These are phyloP conservation scores for Saccharomycopsis microspora DNA, from an alignment of 805 yeast species.

Conservation along the genomic window DNA sequence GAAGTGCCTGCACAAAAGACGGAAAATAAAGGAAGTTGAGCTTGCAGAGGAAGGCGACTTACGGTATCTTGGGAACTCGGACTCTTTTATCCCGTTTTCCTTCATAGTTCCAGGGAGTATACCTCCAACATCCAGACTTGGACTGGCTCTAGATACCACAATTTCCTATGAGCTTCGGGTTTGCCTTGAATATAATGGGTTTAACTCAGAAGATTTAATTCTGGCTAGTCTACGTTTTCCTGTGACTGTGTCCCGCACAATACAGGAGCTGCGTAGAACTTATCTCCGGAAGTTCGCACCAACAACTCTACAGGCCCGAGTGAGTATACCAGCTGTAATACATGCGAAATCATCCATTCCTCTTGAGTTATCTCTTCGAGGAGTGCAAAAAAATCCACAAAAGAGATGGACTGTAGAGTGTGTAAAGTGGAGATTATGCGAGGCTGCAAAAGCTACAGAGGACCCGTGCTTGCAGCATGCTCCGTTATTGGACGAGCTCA, in stretches of 20 bases:
- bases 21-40: background rate
- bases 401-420: conserved; percentile 1
- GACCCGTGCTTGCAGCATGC: conserved; percentile 4
- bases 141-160: background rate
- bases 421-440: conserved; percentile 1
- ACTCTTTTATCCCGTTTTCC: conserved; percentile 1
- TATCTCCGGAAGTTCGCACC: conserved; percentile 4
- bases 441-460: conserved; percentile 1
- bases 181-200: background rate
- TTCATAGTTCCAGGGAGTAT: conserved; percentile 5
- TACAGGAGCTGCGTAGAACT: background rate
- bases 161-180: background rate
- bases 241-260: background rate
- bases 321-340: conserved; percentile 1
- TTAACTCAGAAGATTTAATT: background rate
- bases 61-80: background rate
- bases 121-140: conserved; percentile 4
- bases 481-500: conserved; percentile 1
- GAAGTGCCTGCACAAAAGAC: conserved; percentile 4
- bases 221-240: background rate
- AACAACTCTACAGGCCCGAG: conserved; percentile 1
- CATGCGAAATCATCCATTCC: background rate
- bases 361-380: conserved; percentile 1
- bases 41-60: background rate
- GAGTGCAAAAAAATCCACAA: background rate